Conservation (phyloP, 2,329 filamentous ascomycete genomes). For the Calonectria leucothoes region DNA sequence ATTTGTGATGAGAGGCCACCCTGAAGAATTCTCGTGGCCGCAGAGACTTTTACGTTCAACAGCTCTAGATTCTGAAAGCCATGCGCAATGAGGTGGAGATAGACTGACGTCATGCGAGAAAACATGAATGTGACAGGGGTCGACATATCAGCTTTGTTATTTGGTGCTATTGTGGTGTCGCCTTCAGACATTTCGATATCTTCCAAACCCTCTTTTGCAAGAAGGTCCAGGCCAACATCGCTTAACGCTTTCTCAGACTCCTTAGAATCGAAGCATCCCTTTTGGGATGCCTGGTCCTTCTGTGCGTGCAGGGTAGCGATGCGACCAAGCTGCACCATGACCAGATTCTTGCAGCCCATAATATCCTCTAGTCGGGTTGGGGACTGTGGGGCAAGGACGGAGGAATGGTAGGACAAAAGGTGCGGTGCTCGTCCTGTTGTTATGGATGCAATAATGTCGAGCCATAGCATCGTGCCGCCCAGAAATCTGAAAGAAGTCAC, state of each 20-base stretch:
- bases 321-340: neutral
- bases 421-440: neutral
- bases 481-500: constrained; percentile 1
- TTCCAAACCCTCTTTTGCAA: neutral
- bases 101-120: neutral
- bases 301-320: neutral
- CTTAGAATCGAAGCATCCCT: neutral
- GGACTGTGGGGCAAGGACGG: neutral
- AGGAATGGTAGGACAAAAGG: neutral
- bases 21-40: neutral
- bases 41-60: neutral
- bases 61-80: neutral
- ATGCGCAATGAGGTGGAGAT: constrained; percentile 2
- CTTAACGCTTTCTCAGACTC: neutral
- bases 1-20: neutral
- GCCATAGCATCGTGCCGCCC: constrained; percentile 3
- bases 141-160: neutral
- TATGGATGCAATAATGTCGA: constrained; percentile 9
- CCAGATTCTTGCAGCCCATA: constrained; percentile 13
- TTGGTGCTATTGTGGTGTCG: neutral
- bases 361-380: constrained; percentile 2
- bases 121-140: constrained; percentile 5
- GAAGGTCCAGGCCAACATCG: neutral
- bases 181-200: neutral
- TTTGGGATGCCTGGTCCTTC: neutral